Evolutionary conservation across 495 filamentous ascomycete species (phyloP).

Genomic region (Trichoderma virens): DNA sequence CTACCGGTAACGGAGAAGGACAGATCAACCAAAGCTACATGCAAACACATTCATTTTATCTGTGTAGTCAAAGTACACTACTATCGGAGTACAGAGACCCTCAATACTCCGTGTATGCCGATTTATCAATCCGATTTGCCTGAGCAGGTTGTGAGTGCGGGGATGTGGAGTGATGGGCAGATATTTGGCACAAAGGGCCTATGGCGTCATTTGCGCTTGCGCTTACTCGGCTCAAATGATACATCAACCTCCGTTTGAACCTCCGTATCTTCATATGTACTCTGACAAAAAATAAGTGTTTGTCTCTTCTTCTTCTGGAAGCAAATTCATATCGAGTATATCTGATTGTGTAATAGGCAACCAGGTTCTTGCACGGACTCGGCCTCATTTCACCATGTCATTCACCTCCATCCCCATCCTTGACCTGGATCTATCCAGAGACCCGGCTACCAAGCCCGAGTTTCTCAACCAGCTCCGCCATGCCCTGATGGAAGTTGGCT

Average conservation of each 20-base stretch:
- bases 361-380: not conserved
- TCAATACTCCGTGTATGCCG: no score
- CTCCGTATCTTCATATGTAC: no score
- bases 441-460: constrained; percentile 58
- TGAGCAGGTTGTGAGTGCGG: not conserved
- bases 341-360: no score
- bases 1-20: no score
- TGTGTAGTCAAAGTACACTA: no score
- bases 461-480: constrained; percentile 69
- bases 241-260: no score
- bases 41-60: no score
- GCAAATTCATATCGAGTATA: no score
- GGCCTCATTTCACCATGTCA: constrained; percentile 31
- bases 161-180: not conserved
- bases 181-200: not conserved
- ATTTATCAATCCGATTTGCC: not conserved
- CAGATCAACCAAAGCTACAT: no score
- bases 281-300: no score
- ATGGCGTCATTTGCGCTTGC: not conserved
- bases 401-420: constrained; percentile 79
- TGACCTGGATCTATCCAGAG: constrained; percentile 58
- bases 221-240: not conserved
- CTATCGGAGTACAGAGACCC: no score
- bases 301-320: not conserved
- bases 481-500: constrained; percentile 84